Evolutionary conservation across 2,329 filamentous ascomycete genomes (phyloP).

Genomic region (Neofusicoccum umdonicola): DNA sequence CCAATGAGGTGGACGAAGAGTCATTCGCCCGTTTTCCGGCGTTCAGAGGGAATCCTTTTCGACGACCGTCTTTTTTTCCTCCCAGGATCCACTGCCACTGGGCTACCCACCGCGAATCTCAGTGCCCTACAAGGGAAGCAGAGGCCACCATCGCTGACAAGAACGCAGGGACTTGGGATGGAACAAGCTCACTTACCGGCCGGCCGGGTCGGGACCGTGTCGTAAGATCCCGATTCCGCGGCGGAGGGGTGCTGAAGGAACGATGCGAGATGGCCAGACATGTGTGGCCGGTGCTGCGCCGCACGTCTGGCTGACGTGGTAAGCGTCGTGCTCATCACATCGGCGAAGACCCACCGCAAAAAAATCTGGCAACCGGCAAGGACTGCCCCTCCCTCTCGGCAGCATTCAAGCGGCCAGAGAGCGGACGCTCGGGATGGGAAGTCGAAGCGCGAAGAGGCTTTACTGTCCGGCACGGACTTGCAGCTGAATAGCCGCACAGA

Average conservation of each 20-base stretch:
- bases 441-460: not conserved
- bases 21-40: not conserved
- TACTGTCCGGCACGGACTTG: not conserved
- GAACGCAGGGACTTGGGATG: slow-evolving; percentile 6
- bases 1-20: not conserved
- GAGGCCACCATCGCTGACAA: not conserved
- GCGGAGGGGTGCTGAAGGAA: slow-evolving; percentile 2
- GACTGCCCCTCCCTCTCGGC: no score
- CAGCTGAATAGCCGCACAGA: not conserved
- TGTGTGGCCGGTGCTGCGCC: slow-evolving; percentile 5
- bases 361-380: not conserved
- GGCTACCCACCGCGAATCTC: not conserved
- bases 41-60: no score
- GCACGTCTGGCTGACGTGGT: slow-evolving; percentile 12
- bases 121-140: not conserved
- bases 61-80: not conserved
- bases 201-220: not conserved
- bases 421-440: not conserved
- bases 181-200: slow-evolving; percentile 5
- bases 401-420: not conserved
- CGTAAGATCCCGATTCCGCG: slow-evolving; percentile 13
- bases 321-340: not conserved
- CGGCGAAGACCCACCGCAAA: not conserved
- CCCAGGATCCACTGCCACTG: not conserved
- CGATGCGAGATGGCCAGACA: slow-evolving; percentile 4